Percentiles rank a stretch among this genome's conserved stretches.
Evolutionary conservation across 768 basidiomycete genomes (phyloP).

Genomic region (Lentinula aciculospora): DNA sequence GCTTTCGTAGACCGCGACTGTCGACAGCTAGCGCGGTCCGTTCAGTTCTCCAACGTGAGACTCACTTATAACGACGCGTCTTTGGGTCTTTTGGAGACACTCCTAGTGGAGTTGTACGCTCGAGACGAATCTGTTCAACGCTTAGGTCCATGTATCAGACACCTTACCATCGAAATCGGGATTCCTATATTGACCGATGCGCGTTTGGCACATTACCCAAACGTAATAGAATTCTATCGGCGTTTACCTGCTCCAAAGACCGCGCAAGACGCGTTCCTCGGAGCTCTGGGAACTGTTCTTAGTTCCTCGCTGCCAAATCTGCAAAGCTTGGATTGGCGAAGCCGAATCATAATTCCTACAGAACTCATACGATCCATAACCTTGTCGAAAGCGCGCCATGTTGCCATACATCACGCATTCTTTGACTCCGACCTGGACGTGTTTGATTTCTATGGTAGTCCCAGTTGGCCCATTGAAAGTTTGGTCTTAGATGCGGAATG

Average conservation of each 20-base stretch:
- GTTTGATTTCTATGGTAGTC: background rate
- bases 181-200: background rate
- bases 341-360: constrained; percentile 8
- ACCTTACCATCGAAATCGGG: constrained; percentile 13
- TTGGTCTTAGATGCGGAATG: constrained; percentile 2
- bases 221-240: background rate
- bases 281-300: constrained; percentile 10
- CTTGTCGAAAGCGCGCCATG: constrained; percentile 15
- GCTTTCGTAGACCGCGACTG: constrained; percentile 22
- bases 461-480: constrained; percentile 1
- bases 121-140: background rate
- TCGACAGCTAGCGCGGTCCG: constrained; percentile 17
- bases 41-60: constrained; percentile 16
- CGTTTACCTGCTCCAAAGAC: background rate
- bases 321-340: constrained; percentile 21
- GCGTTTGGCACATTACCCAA: constrained; percentile 1
- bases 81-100: constrained; percentile 9
- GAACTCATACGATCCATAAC: constrained; percentile 14
- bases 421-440: background rate
- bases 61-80: constrained; percentile 13
- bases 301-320: constrained; percentile 18
- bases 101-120: constrained; percentile 2
- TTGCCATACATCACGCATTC: constrained; percentile 14
- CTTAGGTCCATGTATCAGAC: constrained; percentile 18
- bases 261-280: constrained; percentile 5